Base-by-base conservation (phyloP, 2,329 filamentous ascomycete species). In the Rhynchosporium agropyri region DNA sequence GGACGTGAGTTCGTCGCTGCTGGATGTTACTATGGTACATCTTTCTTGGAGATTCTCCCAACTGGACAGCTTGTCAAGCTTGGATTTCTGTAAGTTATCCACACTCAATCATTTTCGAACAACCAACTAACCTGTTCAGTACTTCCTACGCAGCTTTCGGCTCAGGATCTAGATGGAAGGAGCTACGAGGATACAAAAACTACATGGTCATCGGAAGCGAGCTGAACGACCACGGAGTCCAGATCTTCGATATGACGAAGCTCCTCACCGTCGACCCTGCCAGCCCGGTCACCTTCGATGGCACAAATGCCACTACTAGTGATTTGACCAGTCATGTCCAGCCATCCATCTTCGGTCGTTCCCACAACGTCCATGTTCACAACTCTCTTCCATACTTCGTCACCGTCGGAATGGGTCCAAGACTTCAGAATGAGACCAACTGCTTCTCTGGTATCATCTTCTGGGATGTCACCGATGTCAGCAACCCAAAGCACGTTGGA, bases 231-330 rank as follows among this genome's bases (percentile, higher is more conserved):
- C 82, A 84, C 67, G 78, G 79, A 43, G 78, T 84, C 51, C 82
- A 84, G 70, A 79, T 84, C 68, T 84, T 84, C 66, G 82, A 84
- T 67, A 78, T 83, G 79, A 80, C 75, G 67, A 82, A 82, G 76
- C 76, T 84, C n/a, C 75, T 83, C 60, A 74, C 75, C 43, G 70
- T 84, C 63, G 76, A 80, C 71, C 77, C 79, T 1, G 59, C 61
- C 12, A 72, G 73, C 8, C 77, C 77, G 12, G 71, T 71, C 4
- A 74, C 70, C 33, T 81, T 80, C 67, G 69, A 72, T 64, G 75
- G 58, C 36, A 60, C 42, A 15, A 60, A 58, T 38, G 26, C 38
- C 26, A 58, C 71, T n/a, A 68, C 59, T 31, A 74, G 70, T 26
- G 78, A 79, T 63, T 64, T 79, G 58, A 74, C 76, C 36, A 72